These are phyloP conservation scores for Pseudoscleropodium purum DNA, from an alignment of 225 moss, liverwort and hornwort genomes.

Conservation along the genomic window DNA sequence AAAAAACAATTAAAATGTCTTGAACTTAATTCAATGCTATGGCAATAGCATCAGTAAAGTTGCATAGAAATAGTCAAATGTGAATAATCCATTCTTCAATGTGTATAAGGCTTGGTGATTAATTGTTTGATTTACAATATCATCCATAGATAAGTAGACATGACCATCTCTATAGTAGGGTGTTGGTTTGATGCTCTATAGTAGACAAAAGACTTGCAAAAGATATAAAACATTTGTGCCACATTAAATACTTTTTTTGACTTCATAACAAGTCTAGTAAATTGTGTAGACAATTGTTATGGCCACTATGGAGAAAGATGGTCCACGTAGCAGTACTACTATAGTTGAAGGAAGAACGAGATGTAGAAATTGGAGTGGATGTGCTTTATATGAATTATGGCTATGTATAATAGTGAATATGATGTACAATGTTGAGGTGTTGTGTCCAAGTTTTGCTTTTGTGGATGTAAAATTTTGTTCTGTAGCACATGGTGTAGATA, in stretches of 20 bases:
- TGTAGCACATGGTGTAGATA: neutral
- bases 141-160: neutral
- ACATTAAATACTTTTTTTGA: neutral
- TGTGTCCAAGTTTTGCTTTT: neutral
- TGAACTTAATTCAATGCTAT: neutral
- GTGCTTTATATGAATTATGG: neutral
- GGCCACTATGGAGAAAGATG: neutral
- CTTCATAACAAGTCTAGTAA: neutral
- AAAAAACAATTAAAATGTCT: neutral
- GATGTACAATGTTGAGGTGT: neutral
- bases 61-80: neutral
- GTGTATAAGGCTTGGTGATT: neutral
- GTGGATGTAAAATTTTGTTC: neutral
- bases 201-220: neutral
- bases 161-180: neutral
- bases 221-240: neutral
- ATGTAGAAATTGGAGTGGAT: neutral
- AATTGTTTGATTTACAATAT: neutral
- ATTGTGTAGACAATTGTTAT: neutral
- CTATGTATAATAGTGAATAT: no score
- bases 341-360: neutral
- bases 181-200: neutral
- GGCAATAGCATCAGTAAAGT: neutral
- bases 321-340: fast-evolving
- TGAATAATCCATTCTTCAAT: neutral